phyloP scores from a whole-genome alignment of 352 stramenopile genomes.

The Pythium angustatum region DNA sequence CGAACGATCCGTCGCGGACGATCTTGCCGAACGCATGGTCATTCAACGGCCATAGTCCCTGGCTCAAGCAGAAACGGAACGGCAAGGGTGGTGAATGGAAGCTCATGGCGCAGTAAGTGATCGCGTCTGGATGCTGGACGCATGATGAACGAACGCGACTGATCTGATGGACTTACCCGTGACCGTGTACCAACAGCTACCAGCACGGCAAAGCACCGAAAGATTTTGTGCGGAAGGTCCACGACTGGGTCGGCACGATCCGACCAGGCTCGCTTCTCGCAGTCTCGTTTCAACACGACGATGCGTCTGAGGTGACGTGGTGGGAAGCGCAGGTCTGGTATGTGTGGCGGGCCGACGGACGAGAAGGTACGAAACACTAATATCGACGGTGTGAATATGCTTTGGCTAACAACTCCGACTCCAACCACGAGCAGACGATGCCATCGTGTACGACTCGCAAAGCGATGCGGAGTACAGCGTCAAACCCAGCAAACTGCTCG shows the following conservation, averaged over 20 bases:
- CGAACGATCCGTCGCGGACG: conserved; percentile 57
- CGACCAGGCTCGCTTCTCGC: conserved; percentile 58
- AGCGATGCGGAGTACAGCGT: conserved; percentile 5
- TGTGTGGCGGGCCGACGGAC: conserved; percentile 64
- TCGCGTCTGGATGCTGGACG: not conserved
- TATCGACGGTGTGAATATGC: conserved; percentile 1
- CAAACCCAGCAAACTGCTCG: not conserved
- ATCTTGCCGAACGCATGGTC: conserved; percentile 81
- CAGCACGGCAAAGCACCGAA: conserved; percentile 44
- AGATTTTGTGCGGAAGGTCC: conserved; percentile 54
- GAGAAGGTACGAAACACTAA: too few relatives aligned
- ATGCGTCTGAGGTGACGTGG: conserved; percentile 61
- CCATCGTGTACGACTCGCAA: conserved; percentile 15
- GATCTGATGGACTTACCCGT: conserved; percentile 11
- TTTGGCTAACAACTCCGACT: too few relatives aligned
- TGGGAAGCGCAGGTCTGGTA: conserved; percentile 89
- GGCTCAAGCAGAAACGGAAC: conserved; percentile 53
- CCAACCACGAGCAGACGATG: not conserved
- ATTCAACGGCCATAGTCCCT: conserved; percentile 68
- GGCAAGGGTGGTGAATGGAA: conserved; percentile 79
- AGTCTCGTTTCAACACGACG: conserved; percentile 72
- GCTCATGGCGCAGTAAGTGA: conserved; percentile 43
- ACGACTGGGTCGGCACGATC: conserved; percentile 56
- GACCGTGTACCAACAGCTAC: conserved; percentile 32
- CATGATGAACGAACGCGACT: not conserved